phyloP scores from a whole-genome alignment of 495 filamentous ascomycete species.

The Emericellopsis terricola region DNA sequence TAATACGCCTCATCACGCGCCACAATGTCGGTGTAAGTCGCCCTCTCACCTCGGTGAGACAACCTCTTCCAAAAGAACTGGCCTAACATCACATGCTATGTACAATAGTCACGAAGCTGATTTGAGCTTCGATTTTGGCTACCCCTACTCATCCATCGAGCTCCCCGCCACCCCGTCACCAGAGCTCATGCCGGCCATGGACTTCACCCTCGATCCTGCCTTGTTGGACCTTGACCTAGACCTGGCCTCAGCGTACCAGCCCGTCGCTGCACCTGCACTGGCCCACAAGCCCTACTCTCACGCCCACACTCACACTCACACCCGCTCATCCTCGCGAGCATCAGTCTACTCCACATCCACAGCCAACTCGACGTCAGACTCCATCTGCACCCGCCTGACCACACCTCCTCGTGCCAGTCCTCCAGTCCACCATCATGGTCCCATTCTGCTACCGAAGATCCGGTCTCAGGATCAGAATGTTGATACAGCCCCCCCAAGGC shows the following conservation, averaged over 20 bases:
- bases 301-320: constrained; percentile 21
- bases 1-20: no score
- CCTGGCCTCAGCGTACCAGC: not conserved
- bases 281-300: constrained; percentile 24
- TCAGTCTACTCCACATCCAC: constrained; percentile 36
- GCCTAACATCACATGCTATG: no score
- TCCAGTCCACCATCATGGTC: constrained; percentile 64
- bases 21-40: no score
- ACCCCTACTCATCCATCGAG: not conserved
- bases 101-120: constrained; percentile 3
- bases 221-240: not conserved
- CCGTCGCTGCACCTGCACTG: constrained; percentile 4
- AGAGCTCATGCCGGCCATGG: not conserved
- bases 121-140: constrained; percentile 1
- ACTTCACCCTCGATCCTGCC: constrained; percentile 1
- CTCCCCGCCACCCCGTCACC: not conserved
- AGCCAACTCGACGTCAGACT: constrained; percentile 61
- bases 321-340: constrained; percentile 33
- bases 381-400: constrained; percentile 44
- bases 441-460: constrained; percentile 72
- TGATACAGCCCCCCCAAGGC: constrained; percentile 16
- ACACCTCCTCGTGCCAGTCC: constrained; percentile 47
- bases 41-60: no score
- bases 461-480: constrained; percentile 69
- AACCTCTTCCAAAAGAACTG: no score